Evolutionary conservation across 2,329 filamentous ascomycete species (phyloP).

Genomic region (Talaromyces sp.): DNA sequence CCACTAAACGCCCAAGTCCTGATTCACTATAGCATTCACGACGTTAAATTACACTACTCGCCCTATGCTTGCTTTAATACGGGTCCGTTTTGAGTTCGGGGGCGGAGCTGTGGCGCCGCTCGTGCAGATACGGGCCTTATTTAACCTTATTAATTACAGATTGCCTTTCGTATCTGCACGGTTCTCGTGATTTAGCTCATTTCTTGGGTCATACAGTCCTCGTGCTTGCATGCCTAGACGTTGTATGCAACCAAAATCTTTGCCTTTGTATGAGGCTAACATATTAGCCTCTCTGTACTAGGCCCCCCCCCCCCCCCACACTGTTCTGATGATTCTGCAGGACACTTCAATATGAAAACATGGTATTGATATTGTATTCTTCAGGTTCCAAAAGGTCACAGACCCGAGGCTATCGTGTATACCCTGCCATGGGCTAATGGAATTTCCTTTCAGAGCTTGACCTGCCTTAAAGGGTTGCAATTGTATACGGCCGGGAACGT

Average conservation of each 20-base stretch:
- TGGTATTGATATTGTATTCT: neutral
- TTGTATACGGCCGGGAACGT: conserved; percentile 14
- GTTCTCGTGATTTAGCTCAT: neutral
- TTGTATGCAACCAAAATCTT: neutral
- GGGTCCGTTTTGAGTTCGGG: conserved; percentile 1
- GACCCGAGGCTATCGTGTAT: neutral
- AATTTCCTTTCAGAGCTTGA: neutral
- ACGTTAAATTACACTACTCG: conserved; percentile 2
- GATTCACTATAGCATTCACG: neutral
- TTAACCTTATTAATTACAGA: neutral
- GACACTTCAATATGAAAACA: neutral
- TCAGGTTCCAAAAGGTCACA: neutral
- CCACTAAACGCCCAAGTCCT: too few relatives aligned
- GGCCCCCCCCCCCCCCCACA: too few relatives aligned
- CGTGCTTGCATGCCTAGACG: neutral
- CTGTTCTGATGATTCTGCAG: too few relatives aligned
- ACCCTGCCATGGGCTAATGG: neutral
- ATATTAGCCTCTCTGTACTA: neutral
- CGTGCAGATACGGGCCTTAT: neutral
- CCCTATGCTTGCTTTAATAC: neutral
- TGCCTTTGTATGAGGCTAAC: neutral
- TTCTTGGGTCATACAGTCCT: neutral
- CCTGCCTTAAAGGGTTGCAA: neutral
- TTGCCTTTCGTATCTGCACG: neutral
- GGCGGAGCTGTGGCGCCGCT: neutral